phyloP scores from a whole-genome alignment of 345 rosid species.

The Arabidopsis arenosa region DNA sequence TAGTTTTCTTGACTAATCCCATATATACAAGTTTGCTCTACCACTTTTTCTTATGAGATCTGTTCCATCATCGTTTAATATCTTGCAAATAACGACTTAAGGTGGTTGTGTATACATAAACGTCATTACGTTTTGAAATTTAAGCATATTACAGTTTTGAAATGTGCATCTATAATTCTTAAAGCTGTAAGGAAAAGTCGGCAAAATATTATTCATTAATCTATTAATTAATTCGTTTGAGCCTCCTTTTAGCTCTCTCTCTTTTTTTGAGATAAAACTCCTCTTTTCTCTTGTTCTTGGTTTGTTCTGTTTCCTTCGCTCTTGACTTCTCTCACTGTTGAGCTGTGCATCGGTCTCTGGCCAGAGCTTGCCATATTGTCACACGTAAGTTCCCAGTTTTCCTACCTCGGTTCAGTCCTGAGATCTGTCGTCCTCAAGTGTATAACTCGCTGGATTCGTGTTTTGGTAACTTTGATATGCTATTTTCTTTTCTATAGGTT shows the following conservation, averaged over 20 bases:
- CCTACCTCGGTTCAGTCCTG: background rate
- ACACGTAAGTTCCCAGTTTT: background rate
- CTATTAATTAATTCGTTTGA: background rate
- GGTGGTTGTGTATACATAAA: background rate
- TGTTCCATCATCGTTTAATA: background rate
- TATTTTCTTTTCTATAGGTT: slow-evolving; percentile 2
- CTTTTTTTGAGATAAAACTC: background rate
- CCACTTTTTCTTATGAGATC: background rate
- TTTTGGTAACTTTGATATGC: background rate
- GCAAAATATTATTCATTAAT: background rate
- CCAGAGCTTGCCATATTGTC: background rate
- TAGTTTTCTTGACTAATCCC: slow-evolving; percentile 34
- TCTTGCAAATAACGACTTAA: slow-evolving; percentile 11
- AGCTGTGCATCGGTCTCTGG: background rate
- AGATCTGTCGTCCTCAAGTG: background rate
- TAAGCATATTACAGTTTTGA: background rate
- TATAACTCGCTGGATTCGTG: too few relatives aligned
- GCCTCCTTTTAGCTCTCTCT: background rate
- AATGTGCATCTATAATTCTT: background rate
- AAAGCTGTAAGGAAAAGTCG: background rate
- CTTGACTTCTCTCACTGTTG: background rate
- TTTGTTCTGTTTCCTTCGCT: background rate
- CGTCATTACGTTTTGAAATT: background rate
- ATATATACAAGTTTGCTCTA: slow-evolving; percentile 38
- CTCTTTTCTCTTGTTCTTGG: background rate